Percentiles rank a stretch among this genome's conserved stretches.
Evolutionary conservation across 2,329 filamentous ascomycete species (phyloP).

Genomic region (Cercospora sesami): DNA sequence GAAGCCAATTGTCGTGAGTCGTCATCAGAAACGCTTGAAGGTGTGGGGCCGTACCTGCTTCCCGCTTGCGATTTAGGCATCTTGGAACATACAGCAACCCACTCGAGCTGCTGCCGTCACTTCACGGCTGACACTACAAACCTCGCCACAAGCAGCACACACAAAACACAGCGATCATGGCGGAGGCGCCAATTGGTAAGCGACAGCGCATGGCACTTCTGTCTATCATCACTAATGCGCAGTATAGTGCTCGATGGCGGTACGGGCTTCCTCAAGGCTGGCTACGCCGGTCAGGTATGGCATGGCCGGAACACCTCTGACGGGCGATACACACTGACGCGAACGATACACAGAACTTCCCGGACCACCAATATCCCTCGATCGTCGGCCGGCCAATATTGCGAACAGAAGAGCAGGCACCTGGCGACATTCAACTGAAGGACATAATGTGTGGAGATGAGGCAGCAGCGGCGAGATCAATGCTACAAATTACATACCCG

Average conservation of each 20-base stretch:
- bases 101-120: neutral
- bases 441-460: constrained; percentile 99
- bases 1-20: constrained; percentile 1
- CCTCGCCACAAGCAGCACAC: neutral
- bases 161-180: constrained; percentile 41
- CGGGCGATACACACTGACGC: neutral
- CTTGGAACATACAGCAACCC: constrained; percentile 6
- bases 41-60: constrained; percentile 11
- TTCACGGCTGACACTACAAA: neutral
- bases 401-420: constrained; percentile 85
- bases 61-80: constrained; percentile 7
- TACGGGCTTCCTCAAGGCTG: constrained; percentile 99
- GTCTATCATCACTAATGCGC: constrained; percentile 20
- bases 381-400: constrained; percentile 98
- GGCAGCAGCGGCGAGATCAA: constrained; percentile 88
- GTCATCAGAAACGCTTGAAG: constrained; percentile 8
- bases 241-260: constrained; percentile 92
- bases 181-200: constrained; percentile 53
- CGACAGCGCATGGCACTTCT: constrained; percentile 7
- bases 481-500: constrained; percentile 98
- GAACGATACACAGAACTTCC: constrained; percentile 72
- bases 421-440: constrained; percentile 71
- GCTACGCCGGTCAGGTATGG: constrained; percentile 84
- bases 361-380: constrained; percentile 96
- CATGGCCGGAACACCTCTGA: neutral